These are phyloP conservation scores for Drosera spatulata DNA, from an alignment of 179 eudicot genomes.

Conservation along the genomic window DNA sequence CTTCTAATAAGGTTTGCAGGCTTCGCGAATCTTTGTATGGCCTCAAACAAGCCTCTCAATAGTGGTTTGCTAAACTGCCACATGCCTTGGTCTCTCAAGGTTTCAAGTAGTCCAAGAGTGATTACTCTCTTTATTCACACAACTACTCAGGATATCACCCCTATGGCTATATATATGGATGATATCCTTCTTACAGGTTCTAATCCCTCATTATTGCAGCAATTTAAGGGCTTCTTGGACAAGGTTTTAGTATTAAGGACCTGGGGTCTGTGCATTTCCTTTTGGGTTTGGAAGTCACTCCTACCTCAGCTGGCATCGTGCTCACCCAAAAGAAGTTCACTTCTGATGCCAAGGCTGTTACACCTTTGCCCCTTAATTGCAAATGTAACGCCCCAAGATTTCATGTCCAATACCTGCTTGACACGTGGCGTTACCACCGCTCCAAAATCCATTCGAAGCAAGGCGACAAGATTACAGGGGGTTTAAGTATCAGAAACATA, in stretches of 20 bases:
- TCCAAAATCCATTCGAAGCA: no score
- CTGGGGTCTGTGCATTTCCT: neutral
- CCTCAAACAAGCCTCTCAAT: neutral
- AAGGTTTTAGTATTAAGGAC: neutral
- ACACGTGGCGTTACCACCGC: no score
- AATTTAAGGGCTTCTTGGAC: neutral
- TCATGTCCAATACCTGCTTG: no score
- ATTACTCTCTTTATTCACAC: neutral
- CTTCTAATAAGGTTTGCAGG: neutral
- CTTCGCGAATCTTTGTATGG: neutral
- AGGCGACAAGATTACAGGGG: no score
- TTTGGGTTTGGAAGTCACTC: neutral
- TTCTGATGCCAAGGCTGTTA: no score
- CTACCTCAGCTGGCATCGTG: neutral
- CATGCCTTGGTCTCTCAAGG: neutral
- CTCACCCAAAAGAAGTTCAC: neutral
- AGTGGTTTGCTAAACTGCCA: neutral
- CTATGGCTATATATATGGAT: neutral
- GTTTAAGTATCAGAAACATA: no score
- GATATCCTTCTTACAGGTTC: neutral
- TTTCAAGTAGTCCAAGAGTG: neutral
- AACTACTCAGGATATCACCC: neutral
- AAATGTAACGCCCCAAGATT: no score
- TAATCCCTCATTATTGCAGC: neutral
- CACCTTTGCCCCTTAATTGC: no score